Conservation (phyloP, 208 protist species). For the Crithidia expoeki region DNA sequence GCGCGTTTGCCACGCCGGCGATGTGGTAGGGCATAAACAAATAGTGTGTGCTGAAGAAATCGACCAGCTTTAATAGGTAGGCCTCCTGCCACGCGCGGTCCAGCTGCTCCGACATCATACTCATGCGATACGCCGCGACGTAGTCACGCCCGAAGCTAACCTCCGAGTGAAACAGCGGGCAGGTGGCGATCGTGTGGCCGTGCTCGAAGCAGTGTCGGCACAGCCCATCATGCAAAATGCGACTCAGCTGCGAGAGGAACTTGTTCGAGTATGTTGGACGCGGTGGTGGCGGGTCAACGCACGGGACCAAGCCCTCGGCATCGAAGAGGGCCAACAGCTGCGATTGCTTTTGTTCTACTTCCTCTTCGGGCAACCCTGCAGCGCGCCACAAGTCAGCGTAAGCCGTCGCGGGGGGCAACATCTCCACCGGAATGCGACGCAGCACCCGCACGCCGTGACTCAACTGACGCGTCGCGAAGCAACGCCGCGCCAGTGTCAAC, state of each 20-base stretch:
- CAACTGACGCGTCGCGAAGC: constrained; percentile 55
- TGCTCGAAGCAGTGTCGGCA: constrained; percentile 83
- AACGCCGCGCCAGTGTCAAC: constrained; percentile 43
- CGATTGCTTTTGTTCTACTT: constrained; percentile 39
- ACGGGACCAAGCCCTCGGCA: constrained; percentile 58
- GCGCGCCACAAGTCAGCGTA: constrained; percentile 74
- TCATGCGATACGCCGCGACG: constrained; percentile 87
- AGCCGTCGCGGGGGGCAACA: constrained; percentile 42
- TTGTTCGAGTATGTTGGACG: constrained; percentile 56
- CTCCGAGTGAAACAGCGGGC: constrained; percentile 79
- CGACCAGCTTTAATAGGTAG: constrained; percentile 74
- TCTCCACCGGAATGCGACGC: constrained; percentile 70
- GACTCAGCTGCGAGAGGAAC: constrained; percentile 58
- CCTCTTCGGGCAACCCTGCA: constrained; percentile 54
- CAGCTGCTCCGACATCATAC: constrained; percentile 88
- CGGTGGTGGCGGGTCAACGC: constrained; percentile 45
- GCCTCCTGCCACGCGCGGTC: constrained; percentile 74
- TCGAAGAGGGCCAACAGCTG: constrained; percentile 64
- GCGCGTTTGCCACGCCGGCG: constrained; percentile 73
- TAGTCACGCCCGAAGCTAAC: constrained; percentile 87
- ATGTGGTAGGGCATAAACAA: constrained; percentile 88
- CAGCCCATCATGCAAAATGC: constrained; percentile 70
- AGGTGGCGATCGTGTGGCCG: constrained; percentile 72
- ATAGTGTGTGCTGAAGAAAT: constrained; percentile 64
- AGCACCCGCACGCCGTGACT: constrained; percentile 66